Percentiles rank a stretch among this genome's conserved stretches.
phyloP scores from a whole-genome alignment of 192 early-diverging fungal species.

The Piromyces sp. region DNA sequence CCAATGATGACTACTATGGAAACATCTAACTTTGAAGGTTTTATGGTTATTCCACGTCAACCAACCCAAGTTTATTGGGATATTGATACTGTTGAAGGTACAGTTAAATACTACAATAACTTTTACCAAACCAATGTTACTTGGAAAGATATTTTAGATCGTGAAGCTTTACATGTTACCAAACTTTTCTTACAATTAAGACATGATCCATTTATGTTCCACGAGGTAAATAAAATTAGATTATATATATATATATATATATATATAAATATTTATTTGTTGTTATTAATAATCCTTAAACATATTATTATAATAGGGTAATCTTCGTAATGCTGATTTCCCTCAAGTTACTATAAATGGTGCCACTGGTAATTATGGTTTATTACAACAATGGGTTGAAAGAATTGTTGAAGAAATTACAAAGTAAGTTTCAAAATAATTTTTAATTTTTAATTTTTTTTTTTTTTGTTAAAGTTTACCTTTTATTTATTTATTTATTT shows the following conservation, averaged over 20 bases:
- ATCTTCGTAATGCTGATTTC: slow-evolving; percentile 1
- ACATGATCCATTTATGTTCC: slow-evolving; percentile 2
- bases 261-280: too few relatives aligned
- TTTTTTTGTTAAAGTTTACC: too few relatives aligned
- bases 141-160: neutral
- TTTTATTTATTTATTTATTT: too few relatives aligned
- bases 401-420: too few relatives aligned
- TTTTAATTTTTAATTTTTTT: too few relatives aligned
- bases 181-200: neutral
- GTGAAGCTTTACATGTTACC: neutral
- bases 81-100: neutral
- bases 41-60: neutral
- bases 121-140: neutral
- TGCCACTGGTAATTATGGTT: neutral
- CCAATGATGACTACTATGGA: neutral
- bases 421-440: too few relatives aligned
- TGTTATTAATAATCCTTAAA: too few relatives aligned
- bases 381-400: slow-evolving; percentile 1
- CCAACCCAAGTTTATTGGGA: neutral
- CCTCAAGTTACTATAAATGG: neutral
- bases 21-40: neutral
- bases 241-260: too few relatives aligned
- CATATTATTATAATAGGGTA: neutral
- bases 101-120: neutral
- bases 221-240: neutral